Evolutionary conservation across 2,329 filamentous ascomycete genomes (phyloP).

Genomic region (Epichloe festucae): DNA sequence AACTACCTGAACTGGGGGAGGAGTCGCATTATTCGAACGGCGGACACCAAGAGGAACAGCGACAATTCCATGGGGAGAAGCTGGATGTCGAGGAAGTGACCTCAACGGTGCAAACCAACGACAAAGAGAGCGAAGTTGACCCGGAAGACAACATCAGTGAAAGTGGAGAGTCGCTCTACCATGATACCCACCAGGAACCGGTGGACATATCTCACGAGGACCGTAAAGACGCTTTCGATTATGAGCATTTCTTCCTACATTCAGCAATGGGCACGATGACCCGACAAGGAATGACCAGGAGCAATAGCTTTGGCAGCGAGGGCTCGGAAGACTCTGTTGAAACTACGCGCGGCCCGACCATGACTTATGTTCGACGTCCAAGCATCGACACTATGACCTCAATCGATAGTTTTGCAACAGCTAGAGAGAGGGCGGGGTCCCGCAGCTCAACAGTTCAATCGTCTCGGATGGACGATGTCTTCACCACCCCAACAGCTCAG

Average conservation of each 20-base stretch:
- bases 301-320: conserved; percentile 37
- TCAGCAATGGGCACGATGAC: conserved; percentile 75
- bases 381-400: conserved; percentile 39
- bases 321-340: conserved; percentile 49
- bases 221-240: conserved; percentile 89
- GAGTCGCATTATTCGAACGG: neutral
- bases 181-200: conserved; percentile 44
- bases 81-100: conserved; percentile 1
- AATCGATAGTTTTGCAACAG: conserved; percentile 43
- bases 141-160: conserved; percentile 37
- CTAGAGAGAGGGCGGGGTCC: conserved; percentile 31
- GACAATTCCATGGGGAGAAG: neutral
- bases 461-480: conserved; percentile 10
- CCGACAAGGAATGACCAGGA: conserved; percentile 16
- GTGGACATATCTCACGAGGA: conserved; percentile 67
- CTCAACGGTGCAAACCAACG: neutral
- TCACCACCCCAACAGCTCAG: conserved; percentile 11
- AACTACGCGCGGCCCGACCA: conserved; percentile 39
- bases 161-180: conserved; percentile 50
- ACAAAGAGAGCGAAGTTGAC: conserved; percentile 12
- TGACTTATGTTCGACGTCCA: conserved; percentile 23
- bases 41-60: neutral
- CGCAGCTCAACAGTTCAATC: conserved; percentile 17
- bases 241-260: conserved; percentile 90
- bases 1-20: neutral